phyloP scores from a whole-genome alignment of 257 asterid species.

The Cruciata laevipes region DNA sequence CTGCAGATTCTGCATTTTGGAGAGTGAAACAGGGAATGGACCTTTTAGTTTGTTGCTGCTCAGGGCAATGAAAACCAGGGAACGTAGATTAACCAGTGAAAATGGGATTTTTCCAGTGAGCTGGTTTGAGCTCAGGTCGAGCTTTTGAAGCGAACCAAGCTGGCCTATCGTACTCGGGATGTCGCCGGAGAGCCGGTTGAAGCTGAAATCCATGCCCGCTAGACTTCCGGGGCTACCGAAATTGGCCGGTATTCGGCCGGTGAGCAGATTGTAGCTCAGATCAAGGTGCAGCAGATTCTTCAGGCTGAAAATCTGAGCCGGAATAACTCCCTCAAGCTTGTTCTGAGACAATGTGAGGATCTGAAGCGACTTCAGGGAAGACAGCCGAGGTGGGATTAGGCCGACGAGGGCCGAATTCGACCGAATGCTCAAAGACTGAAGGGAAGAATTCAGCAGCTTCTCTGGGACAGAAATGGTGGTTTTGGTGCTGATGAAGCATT shows the following conservation, averaged over 20 bases:
- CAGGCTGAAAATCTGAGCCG: constrained; percentile 35
- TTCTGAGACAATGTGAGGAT: constrained; percentile 77
- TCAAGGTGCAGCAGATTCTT: constrained; percentile 62
- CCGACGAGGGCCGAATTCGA: constrained; percentile 63
- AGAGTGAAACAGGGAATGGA: constrained; percentile 36
- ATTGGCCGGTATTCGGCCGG: constrained; percentile 41
- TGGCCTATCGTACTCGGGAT: constrained; percentile 48
- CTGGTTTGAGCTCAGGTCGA: constrained; percentile 66
- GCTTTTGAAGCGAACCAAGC: constrained; percentile 55
- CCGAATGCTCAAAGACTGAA: constrained; percentile 61
- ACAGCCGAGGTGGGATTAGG: constrained; percentile 56
- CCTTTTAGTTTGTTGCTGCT: constrained; percentile 58
- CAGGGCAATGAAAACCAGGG: constrained; percentile 59
- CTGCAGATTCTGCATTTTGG: constrained; percentile 40
- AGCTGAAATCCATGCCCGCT: constrained; percentile 69
- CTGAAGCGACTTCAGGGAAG: constrained; percentile 55
- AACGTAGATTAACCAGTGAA: constrained; percentile 30
- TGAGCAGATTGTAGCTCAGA: constrained; percentile 62
- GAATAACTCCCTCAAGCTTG: constrained; percentile 48
- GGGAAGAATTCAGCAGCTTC: constrained; percentile 27
- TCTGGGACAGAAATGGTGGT: constrained; percentile 32
- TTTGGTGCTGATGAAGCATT: constrained; percentile 44
- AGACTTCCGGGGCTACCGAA: constrained; percentile 44
- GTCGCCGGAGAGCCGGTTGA: constrained; percentile 37
- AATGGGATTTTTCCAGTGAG: constrained; percentile 57